Evolutionary conservation across 2,329 filamentous ascomycete genomes (phyloP), one percentile per base, ranked within the genome.

Genomic region (Pestalotiopsis sp.): DNA sequence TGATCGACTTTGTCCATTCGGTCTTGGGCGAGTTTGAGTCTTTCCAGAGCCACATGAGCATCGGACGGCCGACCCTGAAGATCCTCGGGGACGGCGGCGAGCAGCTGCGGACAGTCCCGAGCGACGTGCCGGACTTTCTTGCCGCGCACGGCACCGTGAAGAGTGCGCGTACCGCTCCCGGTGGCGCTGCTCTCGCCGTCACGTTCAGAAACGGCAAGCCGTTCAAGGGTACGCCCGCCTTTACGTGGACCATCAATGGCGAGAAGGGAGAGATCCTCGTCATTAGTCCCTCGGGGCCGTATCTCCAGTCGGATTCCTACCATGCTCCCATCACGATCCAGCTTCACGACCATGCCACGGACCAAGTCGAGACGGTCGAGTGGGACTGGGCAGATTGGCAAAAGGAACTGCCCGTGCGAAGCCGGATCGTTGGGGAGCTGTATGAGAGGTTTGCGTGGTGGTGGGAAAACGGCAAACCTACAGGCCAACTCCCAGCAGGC

Each of bases 401-500:
- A 73, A 78, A 82, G 12, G 80, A 82, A 12, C 69, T 88, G 20
- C 82, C 85, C 0, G 45, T 82, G 1, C 72, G 78, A 3, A 82
- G 81, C 1, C 80, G 85, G 66, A 86, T 83, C 71, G 84, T 91
- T 36, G 88, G 82, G 0, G 82, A 81, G 23, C 72, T 89, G 0
- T 91, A 90, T 77, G 88, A 91, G 72, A 81, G 80, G 1, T 88
- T 84, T 78, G 85, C 85, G 56, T 58, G 66, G 45, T 75, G 74
- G 71, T 73, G 72, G 72, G 71, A 73, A 66, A 69, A 62, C 3
- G 71, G 71, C 3, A 3, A 68, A 41, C 31, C 66, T 70, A 1
- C 66, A 49, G 71, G 70, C 1, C 67, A 69, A 11, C 59, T 74
- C 4, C 25, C 70, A 4, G 79, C 77, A 70, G 72, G 74, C 14